Conservation (phyloP, 768 basidiomycete species). For the Hydnomerulius pinastri region DNA sequence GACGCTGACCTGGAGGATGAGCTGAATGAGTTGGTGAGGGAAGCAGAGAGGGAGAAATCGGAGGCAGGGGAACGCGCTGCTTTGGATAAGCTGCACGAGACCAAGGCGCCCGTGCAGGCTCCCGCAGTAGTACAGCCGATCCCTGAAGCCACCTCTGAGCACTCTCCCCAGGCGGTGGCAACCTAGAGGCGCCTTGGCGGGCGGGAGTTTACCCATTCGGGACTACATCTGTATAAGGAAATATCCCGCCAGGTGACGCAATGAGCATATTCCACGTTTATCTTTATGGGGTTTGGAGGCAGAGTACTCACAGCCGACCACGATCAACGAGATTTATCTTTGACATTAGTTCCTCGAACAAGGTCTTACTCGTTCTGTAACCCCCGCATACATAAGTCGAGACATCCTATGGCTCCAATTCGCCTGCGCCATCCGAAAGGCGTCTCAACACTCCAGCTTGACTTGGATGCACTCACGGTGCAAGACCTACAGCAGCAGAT, state of each 20-base stretch:
- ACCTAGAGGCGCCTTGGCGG: conserved; percentile 1
- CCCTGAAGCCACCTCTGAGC: background rate
- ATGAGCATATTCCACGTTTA: background rate
- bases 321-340: too few species aligned
- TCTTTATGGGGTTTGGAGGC: too few species aligned
- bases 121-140: conserved; percentile 3
- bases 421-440: conserved; percentile 87
- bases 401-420: conserved; percentile 60
- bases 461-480: conserved; percentile 63
- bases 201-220: background rate
- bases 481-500: conserved; percentile 77
- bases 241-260: conserved; percentile 10
- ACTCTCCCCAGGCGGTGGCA: conserved; percentile 7
- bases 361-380: background rate
- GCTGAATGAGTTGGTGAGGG: conserved; percentile 54
- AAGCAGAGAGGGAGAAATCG: conserved; percentile 40
- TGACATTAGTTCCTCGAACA: background rate
- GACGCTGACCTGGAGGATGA: conserved; percentile 67
- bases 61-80: conserved; percentile 34
- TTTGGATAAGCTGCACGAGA: conserved; percentile 20
- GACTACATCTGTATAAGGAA: conserved; percentile 11
- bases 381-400: background rate
- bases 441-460: conserved; percentile 72
- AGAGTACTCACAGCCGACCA: background rate
- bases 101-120: conserved; percentile 18